Base-by-base conservation (phyloP, 2,329 filamentous ascomycete species). In the Aspergillus niger region DNA sequence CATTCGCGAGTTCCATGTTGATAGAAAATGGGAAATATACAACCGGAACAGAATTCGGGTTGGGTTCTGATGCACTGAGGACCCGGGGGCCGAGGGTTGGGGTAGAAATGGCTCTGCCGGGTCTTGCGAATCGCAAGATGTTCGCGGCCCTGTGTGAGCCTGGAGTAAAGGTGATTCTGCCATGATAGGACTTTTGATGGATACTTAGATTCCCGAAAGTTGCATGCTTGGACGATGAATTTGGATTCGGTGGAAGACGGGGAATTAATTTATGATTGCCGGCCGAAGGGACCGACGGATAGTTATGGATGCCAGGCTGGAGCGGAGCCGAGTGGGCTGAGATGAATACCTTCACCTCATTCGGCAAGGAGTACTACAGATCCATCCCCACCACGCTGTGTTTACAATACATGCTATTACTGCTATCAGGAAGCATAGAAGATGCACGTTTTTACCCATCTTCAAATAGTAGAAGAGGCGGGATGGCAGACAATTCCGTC, bases 1-100 rank as follows among this genome's bases (percentile, higher is more conserved):
- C 58, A 86, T 75, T 20, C 86, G 83, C 0, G 85, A 84, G 71
- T 88, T 89, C 84, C 85, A 88, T 52, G 86, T 84, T 4, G 86
- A 89, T 0, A 89, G 76, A 55, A 84, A 81, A 64, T 89, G 86
- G 0, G 86, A 89, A 1, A 78, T 68, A 67, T 87, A 89, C 6
- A 89, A 47, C 69, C 70, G 11, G 63, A 63, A 20, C 67, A 69
- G 20, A 57, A 62, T 22, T 62, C 55, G 57, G 63, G 39, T 8
- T 55, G 53, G 24, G 24, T n/a, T 49, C 24, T 24, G 44, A 24
- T 24, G 41, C 20, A n/a, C 20, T 44, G 41, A 24, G 41, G 41
- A 44, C 20, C 41, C 41, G 17, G 41, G 22, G 20, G 41, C 20
- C 20, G 41, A 44, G 6, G 20, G 41, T 44, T 20, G 41, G 20